Percentiles rank a stretch among this genome's conserved stretches.
These are phyloP conservation scores for Crithidia acanthocephali DNA, from an alignment of 208 protist genomes.

Conservation along the genomic window DNA sequence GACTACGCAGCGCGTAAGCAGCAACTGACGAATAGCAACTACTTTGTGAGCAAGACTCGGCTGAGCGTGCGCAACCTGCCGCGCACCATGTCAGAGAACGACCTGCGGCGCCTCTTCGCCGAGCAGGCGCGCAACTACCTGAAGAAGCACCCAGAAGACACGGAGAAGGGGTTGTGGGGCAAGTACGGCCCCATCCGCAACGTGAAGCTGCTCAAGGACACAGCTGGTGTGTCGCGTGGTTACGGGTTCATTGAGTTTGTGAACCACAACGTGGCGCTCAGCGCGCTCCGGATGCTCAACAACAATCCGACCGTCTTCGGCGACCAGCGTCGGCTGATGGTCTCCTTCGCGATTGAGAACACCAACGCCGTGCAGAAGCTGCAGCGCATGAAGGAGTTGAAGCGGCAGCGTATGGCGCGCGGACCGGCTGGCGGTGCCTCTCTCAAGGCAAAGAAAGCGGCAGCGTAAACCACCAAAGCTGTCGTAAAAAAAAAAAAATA, in stretches of 20 bases:
- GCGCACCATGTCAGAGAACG: constrained; percentile 86
- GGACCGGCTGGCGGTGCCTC: constrained; percentile 13
- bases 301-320: constrained; percentile 94
- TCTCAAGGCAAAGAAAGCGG: constrained; percentile 2
- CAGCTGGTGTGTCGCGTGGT: constrained; percentile 80
- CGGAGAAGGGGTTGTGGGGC: constrained; percentile 79
- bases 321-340: constrained; percentile 83
- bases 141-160: constrained; percentile 73
- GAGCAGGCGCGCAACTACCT: constrained; percentile 73
- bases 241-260: constrained; percentile 95
- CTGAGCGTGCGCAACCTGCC: constrained; percentile 93
- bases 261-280: constrained; percentile 92
- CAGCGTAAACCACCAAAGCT: background rate
- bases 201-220: constrained; percentile 85
- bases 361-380: constrained; percentile 90
- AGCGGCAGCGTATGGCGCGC: constrained; percentile 45
- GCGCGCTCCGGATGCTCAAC: constrained; percentile 83
- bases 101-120: constrained; percentile 83
- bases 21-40: constrained; percentile 91
- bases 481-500: background rate
- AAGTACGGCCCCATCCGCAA: constrained; percentile 93
- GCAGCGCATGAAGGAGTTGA: constrained; percentile 81
- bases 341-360: constrained; percentile 94
- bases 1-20: constrained; percentile 85
- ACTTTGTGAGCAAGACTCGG: constrained; percentile 91